These are phyloP conservation scores for Penicillium ucsense DNA, from an alignment of 495 filamentous ascomycete species.

Conservation along the genomic window DNA sequence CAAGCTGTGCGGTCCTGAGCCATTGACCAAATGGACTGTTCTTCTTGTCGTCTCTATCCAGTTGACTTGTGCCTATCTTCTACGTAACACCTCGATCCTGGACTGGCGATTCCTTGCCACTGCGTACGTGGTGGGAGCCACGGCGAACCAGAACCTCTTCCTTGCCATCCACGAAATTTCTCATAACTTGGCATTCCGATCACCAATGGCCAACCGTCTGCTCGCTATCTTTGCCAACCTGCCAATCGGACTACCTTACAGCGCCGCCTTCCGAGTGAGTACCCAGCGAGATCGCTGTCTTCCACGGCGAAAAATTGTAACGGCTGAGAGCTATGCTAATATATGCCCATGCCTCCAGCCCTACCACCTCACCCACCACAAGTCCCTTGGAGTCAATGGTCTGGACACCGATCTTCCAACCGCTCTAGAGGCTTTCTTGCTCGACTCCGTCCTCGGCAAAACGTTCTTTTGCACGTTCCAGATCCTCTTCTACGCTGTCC, in stretches of 20 bases:
- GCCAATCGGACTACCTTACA: slow-evolving; percentile 92
- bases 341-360: slow-evolving; percentile 43
- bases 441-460: slow-evolving; percentile 94
- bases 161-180: slow-evolving; percentile 98
- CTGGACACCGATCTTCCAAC: slow-evolving; percentile 96
- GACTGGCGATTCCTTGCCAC: slow-evolving; percentile 76
- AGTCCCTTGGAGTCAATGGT: slow-evolving; percentile 92
- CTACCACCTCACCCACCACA: slow-evolving; percentile 99
- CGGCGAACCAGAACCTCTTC: slow-evolving; percentile 97
- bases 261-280: slow-evolving; percentile 81
- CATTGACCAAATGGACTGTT: slow-evolving; percentile 90
- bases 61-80: slow-evolving; percentile 64
- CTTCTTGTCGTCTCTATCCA: slow-evolving; percentile 77
- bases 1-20: slow-evolving; percentile 95
- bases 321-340: neutral
- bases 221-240: slow-evolving; percentile 91
- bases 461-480: slow-evolving; percentile 99
- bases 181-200: slow-evolving; percentile 91
- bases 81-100: slow-evolving; percentile 71
- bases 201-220: slow-evolving; percentile 70
- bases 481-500: slow-evolving; percentile 98
- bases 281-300: neutral
- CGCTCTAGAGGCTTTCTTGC: slow-evolving; percentile 79
- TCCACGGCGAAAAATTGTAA: neutral
- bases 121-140: slow-evolving; percentile 89